Evolutionary conservation across 805 yeast genomes (phyloP).

Genomic region (Ogataea glucozyma): DNA sequence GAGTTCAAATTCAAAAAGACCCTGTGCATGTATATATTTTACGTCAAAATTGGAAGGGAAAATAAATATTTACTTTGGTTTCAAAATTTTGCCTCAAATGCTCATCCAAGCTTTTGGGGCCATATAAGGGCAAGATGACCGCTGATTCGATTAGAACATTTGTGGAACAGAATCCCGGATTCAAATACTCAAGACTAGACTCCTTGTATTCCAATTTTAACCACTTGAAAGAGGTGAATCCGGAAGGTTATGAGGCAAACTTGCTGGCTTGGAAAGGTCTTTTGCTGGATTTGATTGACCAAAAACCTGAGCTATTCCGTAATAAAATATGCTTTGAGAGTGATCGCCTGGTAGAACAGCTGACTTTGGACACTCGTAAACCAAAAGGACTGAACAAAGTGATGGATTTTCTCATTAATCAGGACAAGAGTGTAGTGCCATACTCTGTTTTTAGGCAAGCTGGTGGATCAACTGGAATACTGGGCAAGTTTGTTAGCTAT

Average conservation of each 20-base stretch:
- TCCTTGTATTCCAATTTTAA: conserved; percentile 52
- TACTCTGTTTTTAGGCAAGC: conserved; percentile 18
- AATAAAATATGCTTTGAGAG: conserved; percentile 29
- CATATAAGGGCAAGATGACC: neutral
- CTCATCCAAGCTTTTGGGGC: too few relatives aligned
- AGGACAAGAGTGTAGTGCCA: conserved; percentile 26
- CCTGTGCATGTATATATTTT: too few relatives aligned
- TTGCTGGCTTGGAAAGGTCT: conserved; percentile 46
- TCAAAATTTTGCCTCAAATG: too few relatives aligned
- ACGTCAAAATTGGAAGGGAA: too few relatives aligned
- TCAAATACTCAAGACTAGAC: conserved; percentile 41
- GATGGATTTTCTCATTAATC: conserved; percentile 25
- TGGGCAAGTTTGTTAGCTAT: conserved; percentile 15
- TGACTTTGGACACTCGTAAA: conserved; percentile 18
- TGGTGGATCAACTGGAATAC: conserved; percentile 12
- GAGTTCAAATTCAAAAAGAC: neutral
- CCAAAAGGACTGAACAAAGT: conserved; percentile 32
- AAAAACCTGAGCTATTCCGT: conserved; percentile 27
- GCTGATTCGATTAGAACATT: neutral
- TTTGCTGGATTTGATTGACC: conserved; percentile 30
- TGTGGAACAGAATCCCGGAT: conserved; percentile 29
- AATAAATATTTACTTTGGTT: too few relatives aligned
- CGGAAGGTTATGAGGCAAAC: conserved; percentile 53
- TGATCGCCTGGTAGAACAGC: conserved; percentile 13
- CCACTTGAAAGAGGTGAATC: conserved; percentile 43